Base-by-base conservation (phyloP, 2,329 filamentous ascomycete genomes). In the Paramyrothecium roridum region DNA sequence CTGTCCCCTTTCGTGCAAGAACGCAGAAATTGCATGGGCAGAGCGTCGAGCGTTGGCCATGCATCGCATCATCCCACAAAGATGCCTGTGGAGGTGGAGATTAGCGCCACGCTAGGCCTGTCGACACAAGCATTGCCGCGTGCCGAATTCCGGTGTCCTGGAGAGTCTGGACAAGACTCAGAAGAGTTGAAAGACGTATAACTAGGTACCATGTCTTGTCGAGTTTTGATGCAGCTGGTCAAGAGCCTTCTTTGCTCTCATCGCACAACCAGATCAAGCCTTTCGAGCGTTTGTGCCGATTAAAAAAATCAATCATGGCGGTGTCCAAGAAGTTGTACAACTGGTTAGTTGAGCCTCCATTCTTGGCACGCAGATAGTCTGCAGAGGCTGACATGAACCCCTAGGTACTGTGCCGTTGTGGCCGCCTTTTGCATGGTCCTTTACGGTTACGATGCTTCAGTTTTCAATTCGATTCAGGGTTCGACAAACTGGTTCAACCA, bases 381-480 rank as follows among this genome's bases (percentile, higher is more conserved):
- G n/a, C 30, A 37, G 19, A 12, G 10, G 20, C 52, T 54, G 21
- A 49, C 34, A 13, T 17, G 12, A 16, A 47, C 16, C 11, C 19
- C 17, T 53, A 82, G 84, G 84, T 89, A 86, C 74, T 84, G 88
- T 61, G 86, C 85, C 57, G 76, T 88, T 54, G 83, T 89, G 60
- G 87, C 87, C 55, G 86, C 87, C 64, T 84, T 85, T 68, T 89
- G 85, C 69, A 90, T 90, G 87, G 85, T 89, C 21, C 77, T 90
- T 48, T 90, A 89, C 67, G 87, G 87, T 55, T 90, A 90, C 67
- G 87, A 90, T 78, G 86, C 87, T 2, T 88, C 85, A 40, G 86
- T 89, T 49, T 90, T 86, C 77, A 90, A 90, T 68, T 85, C 86
- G 6, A 81, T 89, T 7, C 87, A 89, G 69, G 84, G 83, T 33